phyloP scores from a whole-genome alignment of 129 eudicot genomes.

The Oenanthe sinensis region DNA sequence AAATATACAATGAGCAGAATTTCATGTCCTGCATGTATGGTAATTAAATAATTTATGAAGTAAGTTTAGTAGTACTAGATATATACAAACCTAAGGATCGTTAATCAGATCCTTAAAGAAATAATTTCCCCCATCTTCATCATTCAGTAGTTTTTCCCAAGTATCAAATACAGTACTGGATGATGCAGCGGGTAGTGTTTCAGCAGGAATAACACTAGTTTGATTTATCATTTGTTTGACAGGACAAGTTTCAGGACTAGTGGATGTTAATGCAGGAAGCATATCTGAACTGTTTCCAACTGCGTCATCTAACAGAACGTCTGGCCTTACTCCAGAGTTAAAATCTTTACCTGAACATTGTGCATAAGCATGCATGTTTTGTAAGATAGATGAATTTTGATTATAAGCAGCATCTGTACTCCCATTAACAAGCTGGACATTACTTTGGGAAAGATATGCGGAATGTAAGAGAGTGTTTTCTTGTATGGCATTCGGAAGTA shows the following conservation, averaged over 20 bases:
- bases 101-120: slow-evolving; percentile 16
- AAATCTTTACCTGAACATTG: background rate
- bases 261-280: slow-evolving; percentile 31
- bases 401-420: background rate
- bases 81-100: background rate
- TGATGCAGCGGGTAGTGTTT: slow-evolving; percentile 1
- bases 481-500: slow-evolving; percentile 5
- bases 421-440: slow-evolving; percentile 10
- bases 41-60: background rate
- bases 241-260: slow-evolving; percentile 6
- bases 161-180: slow-evolving; percentile 16
- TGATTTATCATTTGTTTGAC: slow-evolving; percentile 11
- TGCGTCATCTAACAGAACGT: background rate
- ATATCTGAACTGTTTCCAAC: slow-evolving; percentile 6
- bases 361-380: slow-evolving; percentile 7
- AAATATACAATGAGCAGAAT: background rate
- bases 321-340: background rate
- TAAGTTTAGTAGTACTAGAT: background rate
- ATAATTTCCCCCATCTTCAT: slow-evolving; percentile 13
- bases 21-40: background rate
- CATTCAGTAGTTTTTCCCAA: slow-evolving; percentile 27
- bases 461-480: background rate
- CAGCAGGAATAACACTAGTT: background rate
- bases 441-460: slow-evolving; percentile 11
- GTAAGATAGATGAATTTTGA: slow-evolving; percentile 5